Conservation (phyloP, 495 filamentous ascomycete genomes). For the Aspergillus mulundensis region DNA sequence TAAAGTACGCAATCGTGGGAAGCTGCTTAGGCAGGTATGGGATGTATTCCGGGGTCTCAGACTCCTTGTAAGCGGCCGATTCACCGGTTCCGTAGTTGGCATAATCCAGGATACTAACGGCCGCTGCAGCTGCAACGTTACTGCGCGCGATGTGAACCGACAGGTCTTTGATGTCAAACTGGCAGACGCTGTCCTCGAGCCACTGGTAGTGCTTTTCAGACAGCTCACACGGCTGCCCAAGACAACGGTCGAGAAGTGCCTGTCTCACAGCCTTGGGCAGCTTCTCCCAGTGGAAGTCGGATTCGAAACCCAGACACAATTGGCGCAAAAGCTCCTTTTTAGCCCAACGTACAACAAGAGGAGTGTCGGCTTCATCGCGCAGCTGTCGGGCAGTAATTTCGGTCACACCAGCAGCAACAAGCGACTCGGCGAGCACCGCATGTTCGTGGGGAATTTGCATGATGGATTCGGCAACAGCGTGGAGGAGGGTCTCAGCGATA, state of each 20-base stretch:
- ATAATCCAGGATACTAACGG: slow-evolving; percentile 37
- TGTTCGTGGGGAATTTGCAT: slow-evolving; percentile 50
- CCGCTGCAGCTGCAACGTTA: slow-evolving; percentile 39
- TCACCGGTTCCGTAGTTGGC: slow-evolving; percentile 35
- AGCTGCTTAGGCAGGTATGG: slow-evolving; percentile 29
- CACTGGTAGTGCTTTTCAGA: slow-evolving; percentile 27
- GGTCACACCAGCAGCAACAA: slow-evolving; percentile 38
- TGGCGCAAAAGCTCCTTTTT: slow-evolving; percentile 42
- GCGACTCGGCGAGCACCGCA: slow-evolving; percentile 43
- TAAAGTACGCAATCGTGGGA: slow-evolving; percentile 21
- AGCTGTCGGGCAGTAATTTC: slow-evolving; percentile 37
- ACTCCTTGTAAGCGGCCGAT: slow-evolving; percentile 24
- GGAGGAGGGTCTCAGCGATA: slow-evolving; percentile 54
- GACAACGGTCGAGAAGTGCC: slow-evolving; percentile 34
- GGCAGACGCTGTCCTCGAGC: slow-evolving; percentile 35
- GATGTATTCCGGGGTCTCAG: slow-evolving; percentile 30
- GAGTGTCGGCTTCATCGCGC: slow-evolving; percentile 31
- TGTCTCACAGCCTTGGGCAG: slow-evolving; percentile 32
- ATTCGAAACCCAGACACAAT: slow-evolving; percentile 41
- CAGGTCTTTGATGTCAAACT: slow-evolving; percentile 33
- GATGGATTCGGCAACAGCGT: slow-evolving; percentile 47
- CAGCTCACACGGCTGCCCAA: slow-evolving; percentile 29
- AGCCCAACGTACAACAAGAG: slow-evolving; percentile 35
- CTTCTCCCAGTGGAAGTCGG: slow-evolving; percentile 42
- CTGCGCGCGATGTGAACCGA: slow-evolving; percentile 37